Evolutionary conservation across 345 rosid genomes (phyloP), one percentile per base, ranked within the genome.

Genomic region (Abelmoschus esculentus): DNA sequence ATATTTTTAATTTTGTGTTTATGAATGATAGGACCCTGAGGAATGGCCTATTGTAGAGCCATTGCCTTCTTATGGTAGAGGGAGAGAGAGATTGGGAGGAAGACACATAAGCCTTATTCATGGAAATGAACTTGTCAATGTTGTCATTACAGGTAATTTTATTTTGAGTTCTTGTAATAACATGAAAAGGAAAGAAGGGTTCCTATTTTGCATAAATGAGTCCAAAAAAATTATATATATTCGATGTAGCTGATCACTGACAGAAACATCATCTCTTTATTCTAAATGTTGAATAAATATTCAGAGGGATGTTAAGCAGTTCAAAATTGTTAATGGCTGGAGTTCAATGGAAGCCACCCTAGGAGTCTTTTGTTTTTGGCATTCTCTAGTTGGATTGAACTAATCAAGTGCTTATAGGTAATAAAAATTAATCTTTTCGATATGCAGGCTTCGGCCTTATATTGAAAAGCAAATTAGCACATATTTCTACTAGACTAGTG

Each of bases 41-140:
- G 99, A 96, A 72, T 96, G 99, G 99, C 99, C 98, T 14, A 76
- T 96, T 29, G 73, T 96, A 73, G 86, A 86, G 82, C 87, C 99
- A 9, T 80, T 96, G 78, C 98, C 97, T 80, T 96, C 99, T 68
- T 92, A 96, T 81, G 99, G 99, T 83, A 90, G 99, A 82, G 99
- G 99, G 68, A 86, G 99, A 76, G 99, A 96, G 82, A 89, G 99
- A 78, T 75, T 83, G 77, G 98, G 99, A 65, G 98, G 89, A 72
- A 86, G 99, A 75, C 97, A 96, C 75, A 89, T 96, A 58, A 96
- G 99, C 80, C 97, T 96, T 76, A 89, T 96, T 72, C 99, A 96
- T 75, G 99, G 99, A 74, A 79, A 96, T 74, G 90, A 89, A 19
- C 93, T 96, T 71, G 73, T 76, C n/a, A 78, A 96, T 81, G 98